These are phyloP conservation scores for Epicoccum sorghinum DNA, from an alignment of 2,329 filamentous ascomycete species.

Conservation along the genomic window DNA sequence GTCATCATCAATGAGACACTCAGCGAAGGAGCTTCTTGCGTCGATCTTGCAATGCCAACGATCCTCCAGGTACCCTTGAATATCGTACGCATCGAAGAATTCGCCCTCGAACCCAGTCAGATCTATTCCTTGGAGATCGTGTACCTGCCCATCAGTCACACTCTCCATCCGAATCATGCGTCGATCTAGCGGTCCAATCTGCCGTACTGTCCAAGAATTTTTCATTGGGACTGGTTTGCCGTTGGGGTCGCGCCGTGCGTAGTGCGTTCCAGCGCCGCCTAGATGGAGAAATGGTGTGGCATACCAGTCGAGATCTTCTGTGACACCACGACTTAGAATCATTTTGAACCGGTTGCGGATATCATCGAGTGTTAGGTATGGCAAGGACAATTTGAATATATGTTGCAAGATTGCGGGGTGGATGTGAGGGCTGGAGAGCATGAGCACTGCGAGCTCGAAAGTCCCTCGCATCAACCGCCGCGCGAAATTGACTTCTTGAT, in stretches of 20 bases:
- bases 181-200: conserved; percentile 42
- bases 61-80: conserved; percentile 71
- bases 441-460: conserved; percentile 65
- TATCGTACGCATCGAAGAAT: conserved; percentile 78
- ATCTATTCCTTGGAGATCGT: conserved; percentile 50
- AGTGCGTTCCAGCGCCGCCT: conserved; percentile 72
- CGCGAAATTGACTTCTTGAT: conserved; percentile 71
- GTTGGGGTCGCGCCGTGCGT: conserved; percentile 49
- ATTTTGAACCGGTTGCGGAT: conserved; percentile 49
- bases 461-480: conserved; percentile 71
- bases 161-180: conserved; percentile 27
- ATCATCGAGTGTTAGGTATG: conserved; percentile 57
- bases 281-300: conserved; percentile 68
- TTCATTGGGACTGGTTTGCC: conserved; percentile 45
- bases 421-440: conserved; percentile 58
- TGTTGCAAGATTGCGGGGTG: conserved; percentile 46
- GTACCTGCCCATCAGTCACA: conserved; percentile 25
- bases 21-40: conserved; percentile 64
- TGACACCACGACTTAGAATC: conserved; percentile 46
- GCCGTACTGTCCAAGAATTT: conserved; percentile 41
- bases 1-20: conserved; percentile 48
- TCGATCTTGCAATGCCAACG: conserved; percentile 68
- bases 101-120: conserved; percentile 71
- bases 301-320: conserved; percentile 64
- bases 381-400: conserved; percentile 72